Base-by-base conservation (phyloP, 306 rosid genomes). In the Trifolium subterraneum region DNA sequence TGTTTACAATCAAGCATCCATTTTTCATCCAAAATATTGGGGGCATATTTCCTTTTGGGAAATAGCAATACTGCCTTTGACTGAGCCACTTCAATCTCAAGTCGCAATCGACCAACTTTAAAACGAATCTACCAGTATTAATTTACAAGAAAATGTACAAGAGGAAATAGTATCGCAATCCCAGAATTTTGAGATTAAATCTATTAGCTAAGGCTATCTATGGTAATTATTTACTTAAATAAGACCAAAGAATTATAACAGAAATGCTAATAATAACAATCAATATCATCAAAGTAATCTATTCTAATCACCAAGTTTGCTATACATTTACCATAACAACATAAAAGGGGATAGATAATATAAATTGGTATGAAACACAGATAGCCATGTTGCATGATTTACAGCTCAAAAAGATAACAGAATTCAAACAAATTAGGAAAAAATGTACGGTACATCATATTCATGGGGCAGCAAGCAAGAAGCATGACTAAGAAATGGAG, bases 401-500 rank as follows among this genome's bases (percentile, higher is more conserved):
- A 51, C 33, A 11, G 33, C 55, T 75, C 48, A 74, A 47, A 36
- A 68, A 64, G 60, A 15, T 23, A 54, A 35, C 64, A 45, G 41
- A 63, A n/a, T 10, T 6, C 39, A 82, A 63, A 64, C 18, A 58
- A 70, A 68, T 25, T 35, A 33, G 11, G n/a, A 13, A 48, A 11
- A 45, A 38, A 22, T 10, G 60, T 56, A 44, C 23, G 42, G 60
- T 56, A 44, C 23, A 52, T 54, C 71, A 62, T n/a, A 44, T 19
- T 74, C 60, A 47, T 16, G n/a, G 55, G 47, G 48, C 29, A 38
- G 20, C 42, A 31, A 31, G 54, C 18, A 31, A 25, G 4, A 33
- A 66, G 70, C 10, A 23, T 41, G 44, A 36, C 15, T 1, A 29
- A 25, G 63, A 51, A 64, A 58, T 54, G 42, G 16, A 67, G 59